A percentile compares a stretch with the other conserved stretches of the same genome.
Evolutionary conservation across 2,329 filamentous ascomycete genomes (phyloP).

Genomic region (Xylaria sp.): DNA sequence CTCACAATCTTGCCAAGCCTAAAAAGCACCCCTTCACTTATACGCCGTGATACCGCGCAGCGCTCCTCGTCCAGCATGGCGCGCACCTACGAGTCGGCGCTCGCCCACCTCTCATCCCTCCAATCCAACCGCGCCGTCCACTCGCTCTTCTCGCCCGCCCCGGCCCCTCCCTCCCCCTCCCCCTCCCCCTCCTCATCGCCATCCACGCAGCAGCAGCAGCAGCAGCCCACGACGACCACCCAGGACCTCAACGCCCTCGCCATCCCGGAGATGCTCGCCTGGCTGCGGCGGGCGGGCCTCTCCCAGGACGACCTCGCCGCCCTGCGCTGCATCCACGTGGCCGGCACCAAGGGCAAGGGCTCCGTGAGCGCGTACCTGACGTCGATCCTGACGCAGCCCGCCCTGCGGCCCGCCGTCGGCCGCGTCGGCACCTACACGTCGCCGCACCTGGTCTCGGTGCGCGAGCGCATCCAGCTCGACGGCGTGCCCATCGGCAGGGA

Average conservation of each 20-base stretch:
- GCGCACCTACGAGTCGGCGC: conserved; percentile 65
- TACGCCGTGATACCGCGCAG: neutral
- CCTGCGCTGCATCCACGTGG: conserved; percentile 70
- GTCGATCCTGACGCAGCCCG: conserved; percentile 65
- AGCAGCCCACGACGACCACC: conserved; percentile 42
- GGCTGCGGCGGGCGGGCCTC: conserved; percentile 77
- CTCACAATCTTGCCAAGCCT: neutral
- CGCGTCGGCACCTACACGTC: conserved; percentile 79
- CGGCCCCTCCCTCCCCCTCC: conserved; percentile 51
- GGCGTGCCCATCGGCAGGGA: conserved; percentile 69
- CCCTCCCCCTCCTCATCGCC: conserved; percentile 57
- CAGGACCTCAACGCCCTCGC: conserved; percentile 68
- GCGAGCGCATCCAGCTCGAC: conserved; percentile 83
- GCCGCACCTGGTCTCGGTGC: conserved; percentile 79
- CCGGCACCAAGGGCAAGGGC: conserved; percentile 93
- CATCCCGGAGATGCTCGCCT: conserved; percentile 80
- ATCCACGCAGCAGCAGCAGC: too few species aligned
- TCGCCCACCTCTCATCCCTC: conserved; percentile 73
- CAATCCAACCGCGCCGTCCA: conserved; percentile 76
- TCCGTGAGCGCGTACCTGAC: conserved; percentile 85
- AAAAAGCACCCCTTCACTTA: neutral
- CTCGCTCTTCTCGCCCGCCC: conserved; percentile 47
- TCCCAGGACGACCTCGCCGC: conserved; percentile 48
- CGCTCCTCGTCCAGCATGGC: conserved; percentile 26
- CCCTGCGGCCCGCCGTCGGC: conserved; percentile 34